Evolutionary conservation across 139 green algal species (phyloP).

Genomic region (Astrephomene gubernaculifera): DNA sequence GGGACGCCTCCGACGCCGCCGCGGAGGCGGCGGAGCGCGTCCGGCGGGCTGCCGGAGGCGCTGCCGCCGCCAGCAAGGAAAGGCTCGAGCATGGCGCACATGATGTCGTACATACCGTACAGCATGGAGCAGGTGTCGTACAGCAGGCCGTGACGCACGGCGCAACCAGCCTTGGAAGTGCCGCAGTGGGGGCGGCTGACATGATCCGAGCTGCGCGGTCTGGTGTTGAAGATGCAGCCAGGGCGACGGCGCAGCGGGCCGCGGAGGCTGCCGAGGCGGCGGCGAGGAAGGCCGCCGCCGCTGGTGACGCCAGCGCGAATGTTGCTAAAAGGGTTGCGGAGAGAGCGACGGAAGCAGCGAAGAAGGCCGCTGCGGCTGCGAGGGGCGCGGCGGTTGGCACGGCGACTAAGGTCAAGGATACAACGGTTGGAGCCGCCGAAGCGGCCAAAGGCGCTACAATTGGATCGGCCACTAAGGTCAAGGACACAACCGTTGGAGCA

Average conservation of each 20-base stretch:
- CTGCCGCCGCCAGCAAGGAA: background rate
- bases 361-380: background rate
- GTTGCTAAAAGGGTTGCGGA: background rate
- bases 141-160: background rate
- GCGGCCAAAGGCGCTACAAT: too few relatives aligned
- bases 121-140: background rate
- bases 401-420: background rate
- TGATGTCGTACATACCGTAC: background rate
- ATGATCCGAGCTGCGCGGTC: constrained; percentile 11
- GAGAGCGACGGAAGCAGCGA: background rate
- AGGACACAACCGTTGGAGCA: too few relatives aligned
- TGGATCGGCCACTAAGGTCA: too few relatives aligned
- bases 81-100: too few relatives aligned
- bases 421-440: too few relatives aligned
- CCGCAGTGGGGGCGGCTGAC: constrained; percentile 15
- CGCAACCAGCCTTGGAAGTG: constrained; percentile 7
- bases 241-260: background rate
- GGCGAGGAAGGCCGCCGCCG: background rate
- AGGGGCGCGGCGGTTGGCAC: background rate
- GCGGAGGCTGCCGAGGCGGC: background rate
- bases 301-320: background rate
- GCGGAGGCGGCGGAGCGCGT: background rate
- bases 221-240: background rate
- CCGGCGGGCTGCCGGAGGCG: background rate
- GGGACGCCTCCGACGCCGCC: background rate